These are phyloP conservation scores for Verticillium longisporum DNA, from an alignment of 2,329 filamentous ascomycete species.

Conservation along the genomic window DNA sequence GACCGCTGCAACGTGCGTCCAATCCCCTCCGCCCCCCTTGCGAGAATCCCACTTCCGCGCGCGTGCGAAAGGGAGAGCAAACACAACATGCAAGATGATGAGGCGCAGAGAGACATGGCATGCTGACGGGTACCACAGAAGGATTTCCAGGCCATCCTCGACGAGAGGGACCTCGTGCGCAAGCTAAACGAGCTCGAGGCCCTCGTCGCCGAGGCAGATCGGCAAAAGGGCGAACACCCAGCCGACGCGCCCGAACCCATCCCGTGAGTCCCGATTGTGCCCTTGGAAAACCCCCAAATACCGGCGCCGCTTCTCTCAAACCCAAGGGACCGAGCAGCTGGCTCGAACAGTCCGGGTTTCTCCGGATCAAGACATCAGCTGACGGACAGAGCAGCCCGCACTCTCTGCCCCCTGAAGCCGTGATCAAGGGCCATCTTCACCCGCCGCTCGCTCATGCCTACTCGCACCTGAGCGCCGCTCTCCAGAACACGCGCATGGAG, in stretches of 20 bases:
- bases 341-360: too few relatives aligned
- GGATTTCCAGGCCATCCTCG: constrained; percentile 51
- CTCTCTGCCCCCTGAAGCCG: constrained; percentile 41
- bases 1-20: constrained; percentile 41
- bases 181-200: constrained; percentile 54
- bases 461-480: constrained; percentile 47
- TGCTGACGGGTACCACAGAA: constrained; percentile 21
- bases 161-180: constrained; percentile 43
- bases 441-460: constrained; percentile 47
- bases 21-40: background rate
- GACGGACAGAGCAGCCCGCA: constrained; percentile 36
- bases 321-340: background rate
- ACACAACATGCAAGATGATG: background rate
- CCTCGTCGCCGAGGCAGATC: constrained; percentile 44
- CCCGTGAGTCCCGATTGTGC: constrained; percentile 30
- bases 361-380: background rate
- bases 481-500: constrained; percentile 49
- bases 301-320: background rate
- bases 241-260: constrained; percentile 23
- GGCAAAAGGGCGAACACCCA: constrained; percentile 24
- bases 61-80: background rate
- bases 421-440: constrained; percentile 48
- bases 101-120: background rate
- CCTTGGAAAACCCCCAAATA: background rate
- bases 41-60: background rate